Conservation (phyloP, 345 rosid species). For the Eucalyptus camaldulensis region DNA sequence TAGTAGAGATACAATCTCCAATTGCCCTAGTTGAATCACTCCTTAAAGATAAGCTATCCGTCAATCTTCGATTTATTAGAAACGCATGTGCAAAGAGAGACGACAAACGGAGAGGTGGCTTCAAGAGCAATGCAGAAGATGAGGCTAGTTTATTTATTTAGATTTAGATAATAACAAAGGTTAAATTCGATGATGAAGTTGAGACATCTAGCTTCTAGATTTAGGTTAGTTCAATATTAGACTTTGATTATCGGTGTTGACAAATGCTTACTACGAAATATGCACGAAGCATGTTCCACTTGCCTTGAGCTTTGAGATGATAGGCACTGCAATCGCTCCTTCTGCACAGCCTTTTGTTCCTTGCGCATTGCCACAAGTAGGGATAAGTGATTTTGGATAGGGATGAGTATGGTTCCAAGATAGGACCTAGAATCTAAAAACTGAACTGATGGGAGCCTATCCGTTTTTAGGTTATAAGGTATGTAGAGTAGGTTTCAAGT, state of each 20-base stretch:
- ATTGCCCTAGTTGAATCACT: neutral
- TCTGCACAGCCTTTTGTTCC: neutral
- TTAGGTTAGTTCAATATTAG: neutral
- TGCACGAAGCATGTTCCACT: neutral
- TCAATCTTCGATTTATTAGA: neutral
- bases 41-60: neutral
- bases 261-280: neutral
- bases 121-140: too few relatives aligned
- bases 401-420: too few relatives aligned
- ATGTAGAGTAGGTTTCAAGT: fast-evolving
- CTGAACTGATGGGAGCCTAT: too few relatives aligned
- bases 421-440: too few relatives aligned
- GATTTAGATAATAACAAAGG: neutral
- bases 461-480: too few relatives aligned
- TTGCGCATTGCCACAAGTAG: neutral
- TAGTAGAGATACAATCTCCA: neutral
- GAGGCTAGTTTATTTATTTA: too few relatives aligned
- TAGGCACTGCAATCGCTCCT: neutral
- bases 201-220: neutral
- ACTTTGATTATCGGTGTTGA: neutral
- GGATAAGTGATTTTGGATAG: too few relatives aligned
- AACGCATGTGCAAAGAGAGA: too few relatives aligned
- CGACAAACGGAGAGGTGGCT: too few relatives aligned
- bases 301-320: neutral
- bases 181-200: neutral